Evolutionary conservation across 139 green algal genomes (phyloP).

Genomic region (Tetradesmus lagerheimii): DNA sequence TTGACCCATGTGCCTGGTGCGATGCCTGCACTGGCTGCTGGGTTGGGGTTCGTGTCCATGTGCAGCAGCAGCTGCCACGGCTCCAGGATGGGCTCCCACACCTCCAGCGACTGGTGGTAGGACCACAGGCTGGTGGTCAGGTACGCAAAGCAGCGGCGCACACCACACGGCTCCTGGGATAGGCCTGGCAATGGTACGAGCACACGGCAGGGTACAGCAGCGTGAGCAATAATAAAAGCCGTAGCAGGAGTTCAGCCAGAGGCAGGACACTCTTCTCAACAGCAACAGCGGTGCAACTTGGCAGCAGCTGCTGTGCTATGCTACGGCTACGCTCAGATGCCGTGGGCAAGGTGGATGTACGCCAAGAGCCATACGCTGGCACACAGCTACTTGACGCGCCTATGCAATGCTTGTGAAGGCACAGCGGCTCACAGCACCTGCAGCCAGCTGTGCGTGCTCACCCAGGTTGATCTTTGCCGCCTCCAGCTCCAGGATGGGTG

Average conservation of each 20-base stretch:
- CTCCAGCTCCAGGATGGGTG: slow-evolving; percentile 78
- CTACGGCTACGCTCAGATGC: neutral
- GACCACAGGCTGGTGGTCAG: slow-evolving; percentile 64
- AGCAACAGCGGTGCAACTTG: neutral
- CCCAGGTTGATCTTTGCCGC: slow-evolving; percentile 39
- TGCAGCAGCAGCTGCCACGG: slow-evolving; percentile 81
- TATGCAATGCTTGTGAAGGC: neutral
- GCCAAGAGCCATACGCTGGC: too few species aligned
- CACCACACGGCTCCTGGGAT: slow-evolving; percentile 28
- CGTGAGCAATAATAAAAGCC: too few species aligned
- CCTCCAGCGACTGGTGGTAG: slow-evolving; percentile 70
- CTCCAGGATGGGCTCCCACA: slow-evolving; percentile 93
- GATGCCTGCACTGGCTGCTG: slow-evolving; percentile 44
- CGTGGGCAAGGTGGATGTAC: too few species aligned
- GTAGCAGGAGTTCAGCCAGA: neutral
- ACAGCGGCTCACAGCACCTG: neutral
- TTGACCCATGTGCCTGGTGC: slow-evolving; percentile 58
- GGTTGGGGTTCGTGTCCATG: slow-evolving; percentile 56
- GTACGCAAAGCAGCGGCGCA: slow-evolving; percentile 59
- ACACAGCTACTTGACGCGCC: neutral
- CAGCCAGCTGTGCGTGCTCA: neutral
- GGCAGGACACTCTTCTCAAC: neutral
- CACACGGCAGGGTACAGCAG: neutral
- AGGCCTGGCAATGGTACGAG: slow-evolving; percentile 1
- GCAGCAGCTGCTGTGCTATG: neutral